A percentile compares a stretch with the other conserved stretches of the same genome.
Conservation (phyloP, 805 yeast species). For the Candida qinlingensis region DNA sequence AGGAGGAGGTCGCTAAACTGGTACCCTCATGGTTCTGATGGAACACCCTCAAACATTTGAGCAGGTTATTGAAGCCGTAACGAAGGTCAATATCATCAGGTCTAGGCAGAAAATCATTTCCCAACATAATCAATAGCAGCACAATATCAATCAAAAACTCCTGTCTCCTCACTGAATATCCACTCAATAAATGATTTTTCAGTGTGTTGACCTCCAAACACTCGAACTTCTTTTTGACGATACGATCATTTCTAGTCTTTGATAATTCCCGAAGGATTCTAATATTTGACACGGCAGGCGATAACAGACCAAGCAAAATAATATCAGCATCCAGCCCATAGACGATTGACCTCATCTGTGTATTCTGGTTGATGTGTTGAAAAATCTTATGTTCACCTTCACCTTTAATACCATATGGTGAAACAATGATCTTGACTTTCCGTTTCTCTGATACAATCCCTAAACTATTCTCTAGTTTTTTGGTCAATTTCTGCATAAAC, state of each 20-base stretch:
- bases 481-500: constrained; percentile 78
- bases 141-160: constrained; percentile 71
- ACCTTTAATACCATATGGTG: constrained; percentile 91
- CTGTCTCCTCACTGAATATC: constrained; percentile 31
- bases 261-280: constrained; percentile 68
- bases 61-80: constrained; percentile 50
- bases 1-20: background rate
- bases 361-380: constrained; percentile 71
- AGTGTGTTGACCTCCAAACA: constrained; percentile 58
- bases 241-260: constrained; percentile 47
- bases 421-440: constrained; percentile 61
- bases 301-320: constrained; percentile 79
- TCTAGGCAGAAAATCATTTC: constrained; percentile 93
- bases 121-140: constrained; percentile 81
- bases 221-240: constrained; percentile 57
- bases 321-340: constrained; percentile 94
- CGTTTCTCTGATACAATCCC: constrained; percentile 74
- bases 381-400: constrained; percentile 97
- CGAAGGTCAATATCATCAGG: constrained; percentile 81
- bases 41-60: constrained; percentile 41
- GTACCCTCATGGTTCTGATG: constrained; percentile 13
- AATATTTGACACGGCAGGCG: constrained; percentile 75
- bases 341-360: constrained; percentile 76
- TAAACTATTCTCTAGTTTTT: constrained; percentile 66
- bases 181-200: constrained; percentile 72